Evolutionary conservation across 2,329 filamentous ascomycete species (phyloP).

Genomic region (Stenocarpella maydis): DNA sequence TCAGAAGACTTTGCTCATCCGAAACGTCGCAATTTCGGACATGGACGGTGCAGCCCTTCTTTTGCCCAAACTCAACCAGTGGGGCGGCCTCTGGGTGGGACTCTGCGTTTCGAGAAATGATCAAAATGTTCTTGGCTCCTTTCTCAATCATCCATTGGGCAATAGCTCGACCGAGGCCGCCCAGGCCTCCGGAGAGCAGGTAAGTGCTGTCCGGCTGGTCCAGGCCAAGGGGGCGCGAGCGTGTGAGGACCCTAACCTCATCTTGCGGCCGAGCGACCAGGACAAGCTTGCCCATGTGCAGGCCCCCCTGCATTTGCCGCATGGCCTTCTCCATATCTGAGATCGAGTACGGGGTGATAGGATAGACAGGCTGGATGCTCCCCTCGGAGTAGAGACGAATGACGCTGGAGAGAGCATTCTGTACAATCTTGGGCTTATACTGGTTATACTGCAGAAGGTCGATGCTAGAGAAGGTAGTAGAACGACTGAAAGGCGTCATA

Average conservation of each 20-base stretch:
- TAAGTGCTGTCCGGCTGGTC: slow-evolving; percentile 40
- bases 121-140: slow-evolving; percentile 44
- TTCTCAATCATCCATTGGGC: slow-evolving; percentile 42
- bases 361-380: slow-evolving; percentile 6
- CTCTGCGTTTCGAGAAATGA: slow-evolving; percentile 43
- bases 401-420: neutral
- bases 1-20: no score
- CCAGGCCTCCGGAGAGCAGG: slow-evolving; percentile 32
- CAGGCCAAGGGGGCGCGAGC: no score
- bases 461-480: slow-evolving; percentile 44
- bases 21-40: slow-evolving; percentile 43
- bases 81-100: slow-evolving; percentile 30
- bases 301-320: slow-evolving; percentile 44
- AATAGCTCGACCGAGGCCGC: slow-evolving; percentile 45
- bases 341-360: slow-evolving; percentile 35
- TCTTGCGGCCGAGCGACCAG: slow-evolving; percentile 43
- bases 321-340: slow-evolving; percentile 47
- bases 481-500: slow-evolving; percentile 41
- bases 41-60: slow-evolving; percentile 38
- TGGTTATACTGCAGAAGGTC: slow-evolving; percentile 40
- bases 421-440: neutral
- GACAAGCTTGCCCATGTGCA: slow-evolving; percentile 42
- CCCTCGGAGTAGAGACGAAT: neutral
- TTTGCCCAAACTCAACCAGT: slow-evolving; percentile 38
- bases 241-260: neutral